Conservation (phyloP, 1,139 yeast species). For the Yamadazyma kanchanaburiensis region DNA sequence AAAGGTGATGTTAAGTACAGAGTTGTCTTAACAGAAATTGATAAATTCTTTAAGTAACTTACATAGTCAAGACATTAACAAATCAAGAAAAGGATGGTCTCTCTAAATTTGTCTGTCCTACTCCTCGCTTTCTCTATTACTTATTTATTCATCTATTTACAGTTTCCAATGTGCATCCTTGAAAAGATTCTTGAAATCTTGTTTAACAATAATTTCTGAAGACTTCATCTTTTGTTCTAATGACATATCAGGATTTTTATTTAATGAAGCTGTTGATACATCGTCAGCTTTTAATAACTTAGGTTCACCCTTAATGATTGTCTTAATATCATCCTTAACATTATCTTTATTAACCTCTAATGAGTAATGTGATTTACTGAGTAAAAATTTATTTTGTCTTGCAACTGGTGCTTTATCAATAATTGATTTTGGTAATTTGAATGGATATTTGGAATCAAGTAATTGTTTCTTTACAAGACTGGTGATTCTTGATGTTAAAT, state of each 20-base stretch:
- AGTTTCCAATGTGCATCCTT: conserved; percentile 32
- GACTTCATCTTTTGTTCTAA: conserved; percentile 25
- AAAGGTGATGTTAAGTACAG: conserved; percentile 58
- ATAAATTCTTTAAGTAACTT: no score
- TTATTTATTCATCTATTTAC: conserved; percentile 4
- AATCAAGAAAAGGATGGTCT: no score
- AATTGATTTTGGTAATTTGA: conserved; percentile 34
- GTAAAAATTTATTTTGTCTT: conserved; percentile 27
- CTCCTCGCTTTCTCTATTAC: no score
- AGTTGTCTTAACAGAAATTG: conserved; percentile 56
- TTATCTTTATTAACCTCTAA: conserved; percentile 22
- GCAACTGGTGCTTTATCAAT: conserved; percentile 25
- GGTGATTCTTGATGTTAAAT: conserved; percentile 37
- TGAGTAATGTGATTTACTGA: conserved; percentile 27
- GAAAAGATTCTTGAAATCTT: conserved; percentile 17
- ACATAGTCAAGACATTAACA: no score
- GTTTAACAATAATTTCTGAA: conserved; percentile 25
- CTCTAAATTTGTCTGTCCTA: no score
- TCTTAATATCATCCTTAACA: conserved; percentile 24
- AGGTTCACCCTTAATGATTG: conserved; percentile 34
- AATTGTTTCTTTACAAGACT: conserved; percentile 40
- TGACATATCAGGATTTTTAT: conserved; percentile 28
- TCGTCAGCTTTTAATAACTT: conserved; percentile 8
- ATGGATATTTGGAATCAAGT: conserved; percentile 42
- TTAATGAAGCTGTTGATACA: conserved; percentile 19